A percentile compares a stretch with the other conserved stretches of the same genome.
phyloP scores from a whole-genome alignment of 2,329 filamentous ascomycete genomes.

The Aureobasidium sp. region DNA sequence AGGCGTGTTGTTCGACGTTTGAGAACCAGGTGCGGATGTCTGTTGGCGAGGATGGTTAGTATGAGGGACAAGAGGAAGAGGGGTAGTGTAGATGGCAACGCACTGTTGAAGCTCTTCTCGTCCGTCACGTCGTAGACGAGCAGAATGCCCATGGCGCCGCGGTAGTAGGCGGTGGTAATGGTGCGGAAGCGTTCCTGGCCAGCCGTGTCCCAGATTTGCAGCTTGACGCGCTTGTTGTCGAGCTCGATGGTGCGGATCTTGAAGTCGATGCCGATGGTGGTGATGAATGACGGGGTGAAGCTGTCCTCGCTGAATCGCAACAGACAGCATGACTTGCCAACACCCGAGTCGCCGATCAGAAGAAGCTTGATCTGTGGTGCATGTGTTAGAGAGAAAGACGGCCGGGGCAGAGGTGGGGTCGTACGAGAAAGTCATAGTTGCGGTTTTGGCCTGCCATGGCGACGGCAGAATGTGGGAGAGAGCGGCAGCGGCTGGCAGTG shows the following conservation, averaged over 20 bases:
- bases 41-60: conserved; percentile 34
- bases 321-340: conserved; percentile 95
- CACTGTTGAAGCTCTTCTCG: conserved; percentile 91
- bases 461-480: conserved; percentile 13
- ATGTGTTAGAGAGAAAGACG: not conserved
- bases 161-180: conserved; percentile 97
- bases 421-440: conserved; percentile 98
- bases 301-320: conserved; percentile 96
- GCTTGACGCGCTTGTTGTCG: conserved; percentile 96
- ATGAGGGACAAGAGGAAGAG: not conserved
- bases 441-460: conserved; percentile 81
- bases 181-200: conserved; percentile 98
- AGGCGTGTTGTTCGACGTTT: conserved; percentile 96
- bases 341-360: conserved; percentile 92
- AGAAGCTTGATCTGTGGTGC: conserved; percentile 78
- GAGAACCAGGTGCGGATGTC: conserved; percentile 99
- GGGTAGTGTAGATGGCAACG: conserved; percentile 31
- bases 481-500: not conserved
- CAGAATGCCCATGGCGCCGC: conserved; percentile 96
- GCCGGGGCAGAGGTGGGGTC: conserved; percentile 24
- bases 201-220: conserved; percentile 99
- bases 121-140: conserved; percentile 98
- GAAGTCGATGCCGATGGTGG: conserved; percentile 99
- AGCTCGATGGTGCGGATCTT: conserved; percentile 99
- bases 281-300: conserved; percentile 96